Base-by-base conservation (phyloP, 163 green algal genomes). In the Chloromonas sp. region DNA sequence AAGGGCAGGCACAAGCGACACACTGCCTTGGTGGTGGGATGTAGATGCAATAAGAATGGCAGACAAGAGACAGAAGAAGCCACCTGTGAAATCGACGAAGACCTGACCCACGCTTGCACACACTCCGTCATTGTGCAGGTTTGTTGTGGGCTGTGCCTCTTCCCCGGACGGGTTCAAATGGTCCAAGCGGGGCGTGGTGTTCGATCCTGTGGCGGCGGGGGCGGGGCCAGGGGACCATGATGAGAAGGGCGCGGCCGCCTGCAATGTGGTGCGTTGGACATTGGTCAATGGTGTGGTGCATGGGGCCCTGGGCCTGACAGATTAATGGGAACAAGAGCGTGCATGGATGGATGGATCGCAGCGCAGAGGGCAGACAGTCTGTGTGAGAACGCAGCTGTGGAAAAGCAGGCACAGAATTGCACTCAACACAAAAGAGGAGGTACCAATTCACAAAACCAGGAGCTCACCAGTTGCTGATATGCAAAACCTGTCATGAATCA, bases 131-230 rank as follows among this genome's bases (percentile, higher is more conserved):
- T 0, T 3, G 1, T 8, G 60, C 60, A 84, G 89, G 14, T 96
- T 90, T 82, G 79, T 91, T 2, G 90, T 98, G 0, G 94, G 94
- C 2, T 60, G 96, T 58, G 96, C 96, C 57, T 93, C 87, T 14
- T 98, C 95, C 0, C 86, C 84, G 0, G 94, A 98, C 70, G 96
- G 96, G 83, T 94, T 99, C 85, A 91, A 89, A 57, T 99, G 96
- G 96, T 87, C 82, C 13, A 98, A 98, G 86, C 83, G 87, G 82
- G 96, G 95, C 1, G 88, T 90, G 2, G 87, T 98, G 1, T 95
- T 97, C 84, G 89, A 92, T 81, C 86, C 88, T 1, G 76, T 81
- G 0, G 78, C 15, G 0, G 5, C 82, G 2, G 60, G 11, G 85
- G 92, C 58, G 79, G 91, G 74, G 62, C 3, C 60, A 0, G 83